phyloP scores from a whole-genome alignment of 1,284 basidiomycete species.

The Papiliotrema flavescens region DNA sequence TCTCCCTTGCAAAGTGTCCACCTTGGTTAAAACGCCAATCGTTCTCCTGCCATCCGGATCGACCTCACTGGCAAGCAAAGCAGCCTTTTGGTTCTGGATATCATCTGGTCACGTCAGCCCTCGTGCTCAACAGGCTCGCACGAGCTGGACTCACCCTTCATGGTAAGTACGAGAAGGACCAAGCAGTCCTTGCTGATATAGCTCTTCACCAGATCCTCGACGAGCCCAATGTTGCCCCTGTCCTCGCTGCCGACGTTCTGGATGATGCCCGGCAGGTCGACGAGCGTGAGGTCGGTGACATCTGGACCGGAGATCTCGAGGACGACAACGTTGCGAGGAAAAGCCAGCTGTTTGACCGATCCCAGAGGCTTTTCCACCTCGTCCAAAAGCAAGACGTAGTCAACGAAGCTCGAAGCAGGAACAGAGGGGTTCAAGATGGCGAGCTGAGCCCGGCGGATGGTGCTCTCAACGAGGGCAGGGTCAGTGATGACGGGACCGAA shows the following conservation, averaged over 20 bases:
- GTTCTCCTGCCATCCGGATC: slow-evolving; percentile 5
- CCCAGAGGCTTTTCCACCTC: slow-evolving; percentile 1
- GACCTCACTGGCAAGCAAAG: slow-evolving; percentile 1
- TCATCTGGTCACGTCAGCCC: slow-evolving; percentile 6
- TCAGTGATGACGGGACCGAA: no score
- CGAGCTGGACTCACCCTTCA: slow-evolving; percentile 9
- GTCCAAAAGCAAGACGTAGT: neutral
- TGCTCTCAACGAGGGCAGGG: no score
- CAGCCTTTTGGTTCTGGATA: slow-evolving; percentile 12
- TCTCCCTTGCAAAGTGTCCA: slow-evolving; percentile 4
- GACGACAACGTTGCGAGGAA: slow-evolving; percentile 7
- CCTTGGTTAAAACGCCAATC: slow-evolving; percentile 14
- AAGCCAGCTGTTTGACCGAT: slow-evolving; percentile 2
- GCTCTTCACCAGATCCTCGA: slow-evolving; percentile 6
- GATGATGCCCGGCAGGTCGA: slow-evolving; percentile 12
- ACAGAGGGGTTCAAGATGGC: slow-evolving; percentile 10
- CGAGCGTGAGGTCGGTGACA: slow-evolving; percentile 9
- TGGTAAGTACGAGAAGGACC: slow-evolving; percentile 11
- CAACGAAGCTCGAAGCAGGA: neutral
- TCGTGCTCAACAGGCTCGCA: neutral
- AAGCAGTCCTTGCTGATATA: slow-evolving; percentile 8
- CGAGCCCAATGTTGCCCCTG: neutral
- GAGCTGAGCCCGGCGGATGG: slow-evolving; percentile 9
- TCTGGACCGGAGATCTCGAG: slow-evolving; percentile 11
- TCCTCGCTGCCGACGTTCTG: slow-evolving; percentile 2